A percentile compares a stretch with the other conserved stretches of the same genome.
Evolutionary conservation across 768 basidiomycete genomes (phyloP).

Genomic region (Trametes coccinea): DNA sequence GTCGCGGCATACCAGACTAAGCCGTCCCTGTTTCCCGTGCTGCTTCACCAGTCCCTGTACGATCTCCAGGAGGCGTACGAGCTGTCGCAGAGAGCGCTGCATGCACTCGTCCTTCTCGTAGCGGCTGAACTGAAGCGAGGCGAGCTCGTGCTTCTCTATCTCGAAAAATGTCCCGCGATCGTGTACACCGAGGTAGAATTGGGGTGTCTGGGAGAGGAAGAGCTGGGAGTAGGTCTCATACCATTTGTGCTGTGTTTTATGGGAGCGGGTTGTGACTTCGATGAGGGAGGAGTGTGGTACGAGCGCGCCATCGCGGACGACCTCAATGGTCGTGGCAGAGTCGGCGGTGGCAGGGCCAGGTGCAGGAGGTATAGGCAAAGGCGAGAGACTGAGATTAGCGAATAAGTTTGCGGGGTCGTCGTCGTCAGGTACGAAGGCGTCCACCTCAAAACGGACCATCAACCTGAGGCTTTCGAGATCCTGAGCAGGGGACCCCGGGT

Average conservation of each 20-base stretch:
- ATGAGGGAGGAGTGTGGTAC: constrained; percentile 39
- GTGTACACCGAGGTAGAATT: constrained; percentile 60
- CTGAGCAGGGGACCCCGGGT: neutral
- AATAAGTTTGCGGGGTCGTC: constrained; percentile 4
- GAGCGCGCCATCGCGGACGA: constrained; percentile 28
- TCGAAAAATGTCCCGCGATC: constrained; percentile 50
- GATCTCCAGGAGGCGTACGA: constrained; percentile 29
- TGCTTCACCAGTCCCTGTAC: constrained; percentile 50
- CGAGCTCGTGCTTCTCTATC: constrained; percentile 44
- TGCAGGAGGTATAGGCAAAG: neutral
- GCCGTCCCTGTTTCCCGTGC: constrained; percentile 50
- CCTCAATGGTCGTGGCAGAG: constrained; percentile 17
- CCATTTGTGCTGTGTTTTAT: constrained; percentile 43
- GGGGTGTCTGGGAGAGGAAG: constrained; percentile 65
- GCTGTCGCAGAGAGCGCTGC: constrained; percentile 34
- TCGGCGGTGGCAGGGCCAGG: neutral
- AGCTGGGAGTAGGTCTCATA: constrained; percentile 62
- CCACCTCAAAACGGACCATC: constrained; percentile 29
- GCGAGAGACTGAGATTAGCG: neutral
- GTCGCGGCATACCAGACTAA: constrained; percentile 54
- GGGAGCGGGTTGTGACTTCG: constrained; percentile 31
- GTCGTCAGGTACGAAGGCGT: constrained; percentile 19
- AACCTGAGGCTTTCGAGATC: constrained; percentile 22
- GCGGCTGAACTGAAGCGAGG: constrained; percentile 19
- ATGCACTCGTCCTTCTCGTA: constrained; percentile 18